These are phyloP conservation scores for Trichoderma orchidacearum DNA, from an alignment of 495 filamentous ascomycete species.

Conservation along the genomic window DNA sequence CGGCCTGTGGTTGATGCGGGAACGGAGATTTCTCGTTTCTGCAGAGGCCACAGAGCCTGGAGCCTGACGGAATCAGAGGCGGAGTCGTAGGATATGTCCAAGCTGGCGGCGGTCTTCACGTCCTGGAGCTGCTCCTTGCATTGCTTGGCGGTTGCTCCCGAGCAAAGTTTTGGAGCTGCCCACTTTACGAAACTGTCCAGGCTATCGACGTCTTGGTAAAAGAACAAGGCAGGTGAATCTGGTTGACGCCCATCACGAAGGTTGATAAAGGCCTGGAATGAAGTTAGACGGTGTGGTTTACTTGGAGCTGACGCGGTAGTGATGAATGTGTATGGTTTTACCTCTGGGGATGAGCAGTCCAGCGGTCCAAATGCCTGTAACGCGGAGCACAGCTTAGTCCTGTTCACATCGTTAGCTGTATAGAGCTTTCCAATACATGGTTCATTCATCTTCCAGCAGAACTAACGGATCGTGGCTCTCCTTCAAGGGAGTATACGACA, in stretches of 20 bases:
- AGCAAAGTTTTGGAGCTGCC: slow-evolving; percentile 43
- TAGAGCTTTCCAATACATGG: background rate
- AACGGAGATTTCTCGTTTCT: slow-evolving; percentile 22
- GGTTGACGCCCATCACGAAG: slow-evolving; percentile 43
- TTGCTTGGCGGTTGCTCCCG: slow-evolving; percentile 13
- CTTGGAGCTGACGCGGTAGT: background rate
- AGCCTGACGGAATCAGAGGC: slow-evolving; percentile 50
- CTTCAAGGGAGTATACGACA: slow-evolving; percentile 54
- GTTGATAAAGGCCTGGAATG: slow-evolving; percentile 18
- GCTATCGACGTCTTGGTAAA: slow-evolving; percentile 45
- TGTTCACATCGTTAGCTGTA: slow-evolving; percentile 10
- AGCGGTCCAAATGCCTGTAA: slow-evolving; percentile 50
- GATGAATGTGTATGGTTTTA: background rate
- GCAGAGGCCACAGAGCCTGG: slow-evolving; percentile 44
- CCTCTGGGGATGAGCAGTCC: slow-evolving; percentile 25
- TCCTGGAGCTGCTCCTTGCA: slow-evolving; percentile 17
- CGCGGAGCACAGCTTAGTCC: slow-evolving; percentile 44
- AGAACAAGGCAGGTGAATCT: slow-evolving; percentile 53
- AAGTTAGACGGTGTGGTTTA: background rate
- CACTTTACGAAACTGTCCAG: slow-evolving; percentile 43
- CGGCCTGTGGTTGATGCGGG: slow-evolving; percentile 18
- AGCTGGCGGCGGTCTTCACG: slow-evolving; percentile 36
- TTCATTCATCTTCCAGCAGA: background rate
- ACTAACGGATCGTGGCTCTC: slow-evolving; percentile 22
- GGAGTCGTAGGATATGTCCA: slow-evolving; percentile 71